These are phyloP conservation scores for Aureobasidium sp. DNA, from an alignment of 2,329 filamentous ascomycete genomes.

Conservation along the genomic window DNA sequence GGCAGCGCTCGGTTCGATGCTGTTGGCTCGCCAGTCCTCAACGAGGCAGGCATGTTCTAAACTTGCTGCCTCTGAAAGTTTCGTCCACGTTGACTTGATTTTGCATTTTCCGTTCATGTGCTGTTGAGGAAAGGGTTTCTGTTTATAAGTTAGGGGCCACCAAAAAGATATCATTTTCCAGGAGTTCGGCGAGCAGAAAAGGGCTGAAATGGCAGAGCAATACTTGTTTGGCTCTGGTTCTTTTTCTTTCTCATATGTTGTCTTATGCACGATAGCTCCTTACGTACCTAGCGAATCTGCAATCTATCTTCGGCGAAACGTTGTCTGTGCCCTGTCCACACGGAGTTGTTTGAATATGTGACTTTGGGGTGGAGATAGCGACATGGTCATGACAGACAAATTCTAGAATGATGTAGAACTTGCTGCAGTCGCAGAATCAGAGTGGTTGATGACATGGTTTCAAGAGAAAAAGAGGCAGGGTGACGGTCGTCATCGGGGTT, in stretches of 20 bases:
- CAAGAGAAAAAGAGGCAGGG: too few relatives aligned
- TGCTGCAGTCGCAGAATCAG: too few relatives aligned
- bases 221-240: not conserved
- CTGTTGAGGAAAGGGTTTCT: not conserved
- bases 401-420: too few relatives aligned
- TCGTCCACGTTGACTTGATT: not conserved
- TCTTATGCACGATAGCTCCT: constrained; percentile 12
- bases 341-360: too few relatives aligned
- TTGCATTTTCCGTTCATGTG: not conserved
- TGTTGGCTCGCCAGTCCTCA: constrained; percentile 17
- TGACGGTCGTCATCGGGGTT: too few relatives aligned
- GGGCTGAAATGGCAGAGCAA: not conserved
- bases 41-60: constrained; percentile 20
- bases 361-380: too few relatives aligned
- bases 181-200: constrained; percentile 4
- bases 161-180: constrained; percentile 2
- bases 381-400: too few relatives aligned
- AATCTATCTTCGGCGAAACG: too few relatives aligned
- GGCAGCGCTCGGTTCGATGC: constrained; percentile 16
- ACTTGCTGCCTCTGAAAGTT: not conserved
- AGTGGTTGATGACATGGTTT: too few relatives aligned
- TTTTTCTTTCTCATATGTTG: not conserved
- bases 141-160: not conserved
- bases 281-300: not conserved
- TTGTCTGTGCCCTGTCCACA: too few relatives aligned